phyloP scores from a whole-genome alignment of 139 green algal genomes.

The Eudorina sp. region DNA sequence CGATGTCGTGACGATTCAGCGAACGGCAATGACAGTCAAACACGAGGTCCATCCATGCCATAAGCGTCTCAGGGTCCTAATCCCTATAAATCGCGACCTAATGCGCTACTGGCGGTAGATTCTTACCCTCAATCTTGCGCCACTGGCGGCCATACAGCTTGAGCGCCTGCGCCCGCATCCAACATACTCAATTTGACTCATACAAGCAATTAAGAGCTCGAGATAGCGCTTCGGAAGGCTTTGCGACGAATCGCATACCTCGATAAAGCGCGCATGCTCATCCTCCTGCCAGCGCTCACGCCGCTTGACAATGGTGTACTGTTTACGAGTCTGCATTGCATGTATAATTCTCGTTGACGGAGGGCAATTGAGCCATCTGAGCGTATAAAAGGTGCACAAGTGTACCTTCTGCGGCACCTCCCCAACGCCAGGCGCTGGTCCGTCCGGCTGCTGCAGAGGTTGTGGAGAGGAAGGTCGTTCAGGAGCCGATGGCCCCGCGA shows the following conservation, averaged over 20 bases:
- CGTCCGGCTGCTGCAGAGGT: not conserved
- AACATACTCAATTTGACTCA: not conserved
- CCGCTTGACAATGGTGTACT: slow-evolving; percentile 81
- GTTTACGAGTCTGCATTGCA: slow-evolving; percentile 68
- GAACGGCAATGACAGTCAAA: too few relatives aligned
- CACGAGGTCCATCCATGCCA: too few relatives aligned
- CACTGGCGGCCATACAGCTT: slow-evolving; percentile 68
- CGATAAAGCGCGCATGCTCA: slow-evolving; percentile 80
- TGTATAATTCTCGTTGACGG: not conserved
- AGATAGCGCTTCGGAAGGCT: not conserved
- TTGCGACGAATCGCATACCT: slow-evolving; percentile 35
- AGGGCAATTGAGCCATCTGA: too few relatives aligned
- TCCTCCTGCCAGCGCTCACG: slow-evolving; percentile 81
- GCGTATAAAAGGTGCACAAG: not conserved
- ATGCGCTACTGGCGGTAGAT: not conserved
- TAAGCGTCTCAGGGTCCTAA: too few relatives aligned
- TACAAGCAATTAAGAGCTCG: not conserved
- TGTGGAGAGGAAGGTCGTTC: slow-evolving; percentile 1
- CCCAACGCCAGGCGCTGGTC: not conserved
- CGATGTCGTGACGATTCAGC: too few relatives aligned
- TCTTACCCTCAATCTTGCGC: slow-evolving; percentile 60
- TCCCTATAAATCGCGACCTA: not conserved
- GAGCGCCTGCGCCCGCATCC: slow-evolving; percentile 56
- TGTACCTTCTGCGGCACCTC: slow-evolving; percentile 1
- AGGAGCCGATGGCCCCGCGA: slow-evolving; percentile 15